These are phyloP conservation scores for Diutina scorzettiae DNA, from an alignment of 1,139 yeast species.

Conservation along the genomic window DNA sequence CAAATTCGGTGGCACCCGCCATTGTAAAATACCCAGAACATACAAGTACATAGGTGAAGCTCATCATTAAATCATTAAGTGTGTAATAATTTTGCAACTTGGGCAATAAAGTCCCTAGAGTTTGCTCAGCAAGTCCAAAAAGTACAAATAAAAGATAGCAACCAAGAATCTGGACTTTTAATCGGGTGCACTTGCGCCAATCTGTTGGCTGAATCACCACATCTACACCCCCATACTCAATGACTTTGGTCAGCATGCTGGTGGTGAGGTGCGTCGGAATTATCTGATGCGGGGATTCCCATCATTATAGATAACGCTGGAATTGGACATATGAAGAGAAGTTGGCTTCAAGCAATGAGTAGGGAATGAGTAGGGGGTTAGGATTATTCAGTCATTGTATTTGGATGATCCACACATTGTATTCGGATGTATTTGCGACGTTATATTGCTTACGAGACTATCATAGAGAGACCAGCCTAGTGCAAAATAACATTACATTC, in stretches of 20 bases:
- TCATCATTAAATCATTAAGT: constrained; percentile 27
- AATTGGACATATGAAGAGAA: no score
- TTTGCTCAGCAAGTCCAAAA: constrained; percentile 46
- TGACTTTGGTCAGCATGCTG: background rate
- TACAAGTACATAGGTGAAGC: constrained; percentile 1
- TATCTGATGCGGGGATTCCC: no score
- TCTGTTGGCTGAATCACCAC: constrained; percentile 22
- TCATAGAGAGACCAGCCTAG: no score
- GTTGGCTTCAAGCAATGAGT: no score
- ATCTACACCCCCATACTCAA: background rate
- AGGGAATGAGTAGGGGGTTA: no score
- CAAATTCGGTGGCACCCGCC: constrained; percentile 24
- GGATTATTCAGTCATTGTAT: no score
- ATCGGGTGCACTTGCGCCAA: constrained; percentile 25
- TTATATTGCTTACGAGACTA: no score
- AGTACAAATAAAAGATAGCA: constrained; percentile 27
- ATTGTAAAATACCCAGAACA: constrained; percentile 24
- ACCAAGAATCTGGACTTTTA: constrained; percentile 29
- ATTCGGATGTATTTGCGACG: no score
- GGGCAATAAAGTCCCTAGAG: constrained; percentile 46
- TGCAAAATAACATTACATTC: no score
- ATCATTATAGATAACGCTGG: no score
- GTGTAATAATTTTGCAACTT: constrained; percentile 31
- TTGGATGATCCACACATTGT: no score
- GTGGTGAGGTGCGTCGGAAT: no score